Conservation (phyloP, 192 early-diverging fungal genomes). For the Umbelopsis sp. region DNA sequence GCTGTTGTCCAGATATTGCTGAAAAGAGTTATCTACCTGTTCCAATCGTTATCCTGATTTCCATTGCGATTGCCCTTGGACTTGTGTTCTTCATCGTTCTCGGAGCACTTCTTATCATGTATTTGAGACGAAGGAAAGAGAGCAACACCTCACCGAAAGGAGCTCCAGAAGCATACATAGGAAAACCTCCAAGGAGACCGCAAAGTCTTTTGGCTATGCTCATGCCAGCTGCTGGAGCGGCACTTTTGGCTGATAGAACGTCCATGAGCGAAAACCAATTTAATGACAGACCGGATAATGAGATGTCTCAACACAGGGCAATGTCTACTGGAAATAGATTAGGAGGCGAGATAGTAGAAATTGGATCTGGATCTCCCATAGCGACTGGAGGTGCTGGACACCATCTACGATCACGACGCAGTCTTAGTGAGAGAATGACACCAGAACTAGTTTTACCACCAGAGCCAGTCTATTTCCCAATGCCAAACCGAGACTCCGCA, state of each 20-base stretch:
- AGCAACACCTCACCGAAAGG: constrained; percentile 14
- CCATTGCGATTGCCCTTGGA: constrained; percentile 63
- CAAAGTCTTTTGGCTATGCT: constrained; percentile 36
- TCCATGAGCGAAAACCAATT: not conserved
- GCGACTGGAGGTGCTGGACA: constrained; percentile 8
- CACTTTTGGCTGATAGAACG: constrained; percentile 3
- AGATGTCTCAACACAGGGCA: constrained; percentile 3
- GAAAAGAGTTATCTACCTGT: constrained; percentile 28
- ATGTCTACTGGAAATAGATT: not conserved
- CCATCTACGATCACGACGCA: constrained; percentile 7
- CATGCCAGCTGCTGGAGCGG: constrained; percentile 9
- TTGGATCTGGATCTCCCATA: not conserved
- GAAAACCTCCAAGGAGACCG: constrained; percentile 33
- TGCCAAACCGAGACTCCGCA: constrained; percentile 4
- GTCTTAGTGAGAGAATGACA: not conserved
- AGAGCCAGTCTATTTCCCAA: constrained; percentile 10
- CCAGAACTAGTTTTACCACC: not conserved
- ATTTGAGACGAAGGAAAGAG: constrained; percentile 30
- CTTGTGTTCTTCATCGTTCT: constrained; percentile 69
- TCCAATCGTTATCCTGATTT: constrained; percentile 67
- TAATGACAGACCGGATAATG: not conserved
- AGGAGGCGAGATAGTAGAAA: not conserved
- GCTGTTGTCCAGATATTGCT: not conserved
- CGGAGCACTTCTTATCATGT: constrained; percentile 54
- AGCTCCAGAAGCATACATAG: constrained; percentile 28